phyloP scores from a whole-genome alignment of 2,329 filamentous ascomycete species.

The Hymenoscyphus occultus region DNA sequence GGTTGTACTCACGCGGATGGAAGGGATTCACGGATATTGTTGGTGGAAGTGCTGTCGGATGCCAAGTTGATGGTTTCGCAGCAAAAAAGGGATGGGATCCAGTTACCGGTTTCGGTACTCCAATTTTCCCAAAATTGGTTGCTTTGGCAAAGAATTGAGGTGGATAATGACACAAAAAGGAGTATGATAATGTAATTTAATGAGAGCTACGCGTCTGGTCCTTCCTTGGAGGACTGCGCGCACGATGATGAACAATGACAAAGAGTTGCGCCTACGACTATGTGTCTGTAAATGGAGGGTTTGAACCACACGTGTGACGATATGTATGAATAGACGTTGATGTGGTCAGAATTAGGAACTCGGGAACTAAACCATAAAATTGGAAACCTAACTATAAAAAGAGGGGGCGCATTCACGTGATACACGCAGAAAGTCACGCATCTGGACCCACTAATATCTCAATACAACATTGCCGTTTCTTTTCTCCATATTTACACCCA shows the following conservation, averaged over 20 bases:
- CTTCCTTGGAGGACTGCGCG: background rate
- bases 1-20: conserved; percentile 36
- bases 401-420: too few relatives aligned
- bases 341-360: too few relatives aligned
- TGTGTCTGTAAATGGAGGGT: too few relatives aligned
- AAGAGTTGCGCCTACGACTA: background rate
- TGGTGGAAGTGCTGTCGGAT: conserved; percentile 41
- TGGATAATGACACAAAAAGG: background rate
- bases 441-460: too few relatives aligned
- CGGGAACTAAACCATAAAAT: too few relatives aligned
- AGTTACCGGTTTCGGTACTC: conserved; percentile 39
- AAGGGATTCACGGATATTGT: conserved; percentile 38
- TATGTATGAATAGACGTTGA: too few relatives aligned
- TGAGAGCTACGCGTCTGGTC: background rate
- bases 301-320: too few relatives aligned
- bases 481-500: background rate
- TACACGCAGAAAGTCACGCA: too few relatives aligned
- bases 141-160: conserved; percentile 8
- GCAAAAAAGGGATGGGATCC: conserved; percentile 39
- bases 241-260: background rate
- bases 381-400: too few relatives aligned
- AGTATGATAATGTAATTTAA: background rate
- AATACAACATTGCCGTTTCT: background rate
- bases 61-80: conserved; percentile 33
- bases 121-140: conserved; percentile 16